A percentile compares a stretch with the other conserved stretches of the same genome.
Conservation (phyloP, 2,329 filamentous ascomycete genomes). For the Calonectria crousiana region DNA sequence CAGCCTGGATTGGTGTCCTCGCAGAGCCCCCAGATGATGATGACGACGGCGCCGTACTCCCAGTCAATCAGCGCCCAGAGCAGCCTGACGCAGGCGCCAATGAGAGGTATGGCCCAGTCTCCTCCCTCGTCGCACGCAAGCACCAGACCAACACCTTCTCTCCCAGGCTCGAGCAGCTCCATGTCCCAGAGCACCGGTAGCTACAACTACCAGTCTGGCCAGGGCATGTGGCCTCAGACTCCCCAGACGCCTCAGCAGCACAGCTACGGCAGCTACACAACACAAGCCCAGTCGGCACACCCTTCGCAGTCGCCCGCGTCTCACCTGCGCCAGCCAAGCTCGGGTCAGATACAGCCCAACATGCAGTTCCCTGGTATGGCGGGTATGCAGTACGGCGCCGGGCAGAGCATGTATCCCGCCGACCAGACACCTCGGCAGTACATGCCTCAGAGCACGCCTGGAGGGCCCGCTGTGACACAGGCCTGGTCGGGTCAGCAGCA, state of each 20-base stretch:
- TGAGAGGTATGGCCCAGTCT: slow-evolving; percentile 73
- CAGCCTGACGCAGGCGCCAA: slow-evolving; percentile 77
- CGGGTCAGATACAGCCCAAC: slow-evolving; percentile 67
- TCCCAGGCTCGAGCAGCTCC: slow-evolving; percentile 64
- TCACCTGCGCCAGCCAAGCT: slow-evolving; percentile 69
- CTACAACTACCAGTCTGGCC: slow-evolving; percentile 73
- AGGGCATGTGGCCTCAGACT: slow-evolving; percentile 74
- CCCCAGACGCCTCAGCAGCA: slow-evolving; percentile 73
- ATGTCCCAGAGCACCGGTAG: slow-evolving; percentile 65
- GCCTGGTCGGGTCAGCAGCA: slow-evolving; percentile 72
- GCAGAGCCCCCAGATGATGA: slow-evolving; percentile 76
- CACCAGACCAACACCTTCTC: slow-evolving; percentile 72
- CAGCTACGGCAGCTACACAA: slow-evolving; percentile 65
- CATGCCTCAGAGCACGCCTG: slow-evolving; percentile 72
- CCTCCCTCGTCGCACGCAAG: slow-evolving; percentile 67
- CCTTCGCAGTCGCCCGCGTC: slow-evolving; percentile 69
- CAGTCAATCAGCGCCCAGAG: slow-evolving; percentile 79
- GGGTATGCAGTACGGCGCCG: slow-evolving; percentile 67
- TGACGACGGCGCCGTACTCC: slow-evolving; percentile 75
- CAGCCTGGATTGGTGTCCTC: slow-evolving; percentile 70
- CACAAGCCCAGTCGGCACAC: slow-evolving; percentile 64
- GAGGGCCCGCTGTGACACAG: slow-evolving; percentile 63
- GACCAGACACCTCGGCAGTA: slow-evolving; percentile 76
- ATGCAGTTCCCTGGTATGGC: slow-evolving; percentile 75
- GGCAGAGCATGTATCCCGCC: slow-evolving; percentile 70